Conservation (phyloP, 2,329 filamentous ascomycete species). For the Tolypocladium nubicola region DNA sequence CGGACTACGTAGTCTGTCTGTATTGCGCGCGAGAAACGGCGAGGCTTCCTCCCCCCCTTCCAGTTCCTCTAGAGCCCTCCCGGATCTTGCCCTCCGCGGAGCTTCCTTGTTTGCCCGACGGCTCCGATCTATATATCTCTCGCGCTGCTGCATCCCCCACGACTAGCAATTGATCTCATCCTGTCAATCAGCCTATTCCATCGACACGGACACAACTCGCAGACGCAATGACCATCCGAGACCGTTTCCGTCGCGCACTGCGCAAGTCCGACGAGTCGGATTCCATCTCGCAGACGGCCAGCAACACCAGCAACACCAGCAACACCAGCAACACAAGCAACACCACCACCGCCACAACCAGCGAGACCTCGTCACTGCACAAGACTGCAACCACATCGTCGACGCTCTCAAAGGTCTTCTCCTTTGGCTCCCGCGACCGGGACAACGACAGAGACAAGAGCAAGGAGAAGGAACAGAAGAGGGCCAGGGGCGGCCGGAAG, state of each 20-base stretch:
- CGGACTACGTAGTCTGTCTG: neutral
- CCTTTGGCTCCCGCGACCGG: constrained; percentile 15
- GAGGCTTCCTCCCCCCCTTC: neutral
- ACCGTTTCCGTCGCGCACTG: constrained; percentile 29
- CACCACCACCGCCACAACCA: constrained; percentile 16
- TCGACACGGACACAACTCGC: neutral
- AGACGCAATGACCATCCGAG: constrained; percentile 28
- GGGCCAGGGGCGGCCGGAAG: constrained; percentile 9
- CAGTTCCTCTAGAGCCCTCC: neutral
- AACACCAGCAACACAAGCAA: constrained; percentile 17
- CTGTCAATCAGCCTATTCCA: neutral
- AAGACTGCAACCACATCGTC: constrained; percentile 17
- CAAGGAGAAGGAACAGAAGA: constrained; percentile 12
- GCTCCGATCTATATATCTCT: neutral
- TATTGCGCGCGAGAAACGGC: too few species aligned
- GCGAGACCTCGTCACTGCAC: constrained; percentile 18
- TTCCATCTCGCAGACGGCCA: constrained; percentile 20
- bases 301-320: constrained; percentile 18
- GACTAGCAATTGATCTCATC: neutral
- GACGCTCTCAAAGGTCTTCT: constrained; percentile 19
- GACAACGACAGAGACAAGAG: constrained; percentile 8
- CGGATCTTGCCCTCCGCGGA: neutral
- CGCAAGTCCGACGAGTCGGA: constrained; percentile 24
- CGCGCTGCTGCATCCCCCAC: neutral
- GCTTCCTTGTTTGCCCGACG: neutral